Evolutionary conservation across 208 protist species (phyloP).

Genomic region (Acanthamoeba royreba): DNA sequence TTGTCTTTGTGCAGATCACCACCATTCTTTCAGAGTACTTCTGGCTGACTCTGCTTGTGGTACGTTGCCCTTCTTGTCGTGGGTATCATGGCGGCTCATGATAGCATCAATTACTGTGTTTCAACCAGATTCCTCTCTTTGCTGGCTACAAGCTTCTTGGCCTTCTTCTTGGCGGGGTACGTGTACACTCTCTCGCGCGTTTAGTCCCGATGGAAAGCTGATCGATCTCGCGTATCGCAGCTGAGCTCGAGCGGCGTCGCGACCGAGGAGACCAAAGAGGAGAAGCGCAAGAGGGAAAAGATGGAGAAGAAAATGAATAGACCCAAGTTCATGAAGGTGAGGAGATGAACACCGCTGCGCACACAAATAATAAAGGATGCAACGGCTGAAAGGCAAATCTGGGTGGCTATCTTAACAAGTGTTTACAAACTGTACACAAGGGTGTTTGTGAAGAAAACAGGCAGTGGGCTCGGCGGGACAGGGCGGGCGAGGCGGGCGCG

Average conservation of each 20-base stretch:
- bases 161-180: background rate
- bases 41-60: constrained; percentile 31
- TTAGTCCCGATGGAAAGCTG: background rate
- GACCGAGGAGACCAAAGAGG: background rate
- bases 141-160: constrained; percentile 15
- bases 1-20: constrained; percentile 9
- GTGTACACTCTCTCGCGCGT: background rate
- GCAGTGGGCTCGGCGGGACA: no score
- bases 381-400: no score
- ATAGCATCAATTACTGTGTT: background rate
- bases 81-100: background rate
- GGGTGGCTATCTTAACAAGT: no score
- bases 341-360: background rate
- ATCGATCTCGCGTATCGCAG: background rate
- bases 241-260: background rate
- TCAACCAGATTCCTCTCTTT: background rate
- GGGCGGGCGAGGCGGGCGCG: no score
- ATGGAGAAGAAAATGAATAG: constrained; percentile 20
- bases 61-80: background rate
- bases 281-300: constrained; percentile 18
- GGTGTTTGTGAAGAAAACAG: no score
- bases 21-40: background rate
- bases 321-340: background rate
- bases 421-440: no score
- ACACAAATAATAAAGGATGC: no score